A percentile compares a stretch with the other conserved stretches of the same genome.
These are phyloP conservation scores for Solanum raphanifolium DNA, from an alignment of 257 asterid species.

Conservation along the genomic window DNA sequence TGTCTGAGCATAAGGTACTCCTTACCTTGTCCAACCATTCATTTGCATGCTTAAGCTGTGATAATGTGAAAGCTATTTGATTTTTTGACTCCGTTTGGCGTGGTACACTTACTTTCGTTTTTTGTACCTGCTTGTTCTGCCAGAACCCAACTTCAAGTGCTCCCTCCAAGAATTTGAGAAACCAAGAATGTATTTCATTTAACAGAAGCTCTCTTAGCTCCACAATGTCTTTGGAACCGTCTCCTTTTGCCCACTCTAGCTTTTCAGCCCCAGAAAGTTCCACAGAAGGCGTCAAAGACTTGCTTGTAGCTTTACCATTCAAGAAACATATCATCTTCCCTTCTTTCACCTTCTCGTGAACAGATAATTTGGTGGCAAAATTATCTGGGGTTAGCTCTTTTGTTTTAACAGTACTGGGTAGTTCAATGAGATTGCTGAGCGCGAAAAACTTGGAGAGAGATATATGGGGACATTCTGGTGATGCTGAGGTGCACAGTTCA, in stretches of 20 bases:
- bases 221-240: conserved; percentile 26
- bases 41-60: conserved; percentile 68
- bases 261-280: conserved; percentile 33
- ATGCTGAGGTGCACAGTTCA: conserved; percentile 59
- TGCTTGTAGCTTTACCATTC: conserved; percentile 19
- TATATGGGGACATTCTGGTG: conserved; percentile 61
- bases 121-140: conserved; percentile 19
- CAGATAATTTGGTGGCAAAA: conserved; percentile 12
- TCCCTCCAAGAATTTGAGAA: conserved; percentile 58
- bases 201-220: conserved; percentile 36
- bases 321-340: conserved; percentile 16
- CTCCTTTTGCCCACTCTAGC: conserved; percentile 69
- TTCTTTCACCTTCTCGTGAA: conserved; percentile 31
- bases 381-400: conserved; percentile 24
- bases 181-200: conserved; percentile 54
- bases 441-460: conserved; percentile 47
- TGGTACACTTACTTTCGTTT: conserved; percentile 19
- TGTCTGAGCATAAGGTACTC: conserved; percentile 28
- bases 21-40: conserved; percentile 64
- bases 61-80: conserved; percentile 50
- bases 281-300: conserved; percentile 11
- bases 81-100: conserved; percentile 30
- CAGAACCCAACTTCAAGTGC: conserved; percentile 61
- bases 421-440: conserved; percentile 60
- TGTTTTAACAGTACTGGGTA: conserved; percentile 21